phyloP scores from a whole-genome alignment of 495 filamentous ascomycete genomes.

The Talaromyces wortmannii region DNA sequence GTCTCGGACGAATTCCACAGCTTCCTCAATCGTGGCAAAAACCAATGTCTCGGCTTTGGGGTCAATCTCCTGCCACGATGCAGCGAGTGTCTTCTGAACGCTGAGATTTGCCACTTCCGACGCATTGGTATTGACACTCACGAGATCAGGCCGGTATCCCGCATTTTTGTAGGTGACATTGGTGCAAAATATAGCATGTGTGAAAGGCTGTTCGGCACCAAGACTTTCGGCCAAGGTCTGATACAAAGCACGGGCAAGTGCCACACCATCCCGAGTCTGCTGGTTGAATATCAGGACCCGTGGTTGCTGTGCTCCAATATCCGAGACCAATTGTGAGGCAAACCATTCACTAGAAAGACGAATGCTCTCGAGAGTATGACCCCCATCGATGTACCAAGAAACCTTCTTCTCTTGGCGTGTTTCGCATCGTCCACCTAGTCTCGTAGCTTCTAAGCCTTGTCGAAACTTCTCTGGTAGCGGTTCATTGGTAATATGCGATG shows the following conservation, averaged over 20 bases:
- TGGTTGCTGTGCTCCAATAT: slow-evolving; percentile 26
- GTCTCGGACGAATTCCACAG: slow-evolving; percentile 58
- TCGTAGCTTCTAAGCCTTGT: slow-evolving; percentile 65
- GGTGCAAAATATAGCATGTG: slow-evolving; percentile 81
- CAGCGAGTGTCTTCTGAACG: slow-evolving; percentile 67
- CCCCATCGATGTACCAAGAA: slow-evolving; percentile 85
- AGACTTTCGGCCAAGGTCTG: slow-evolving; percentile 54
- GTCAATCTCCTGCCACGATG: slow-evolving; percentile 65
- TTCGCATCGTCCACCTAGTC: slow-evolving; percentile 80
- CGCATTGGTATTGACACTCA: slow-evolving; percentile 66
- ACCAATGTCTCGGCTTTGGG: slow-evolving; percentile 54
- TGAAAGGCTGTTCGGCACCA: slow-evolving; percentile 51
- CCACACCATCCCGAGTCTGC: slow-evolving; percentile 69
- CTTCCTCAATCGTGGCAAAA: slow-evolving; percentile 77
- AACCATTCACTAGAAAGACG: slow-evolving; percentile 79
- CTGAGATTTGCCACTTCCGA: slow-evolving; percentile 59
- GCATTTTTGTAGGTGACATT: slow-evolving; percentile 70
- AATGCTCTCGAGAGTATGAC: slow-evolving; percentile 86
- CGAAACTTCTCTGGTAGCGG: slow-evolving; percentile 60
- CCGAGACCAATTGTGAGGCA: slow-evolving; percentile 40
- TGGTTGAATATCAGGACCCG: slow-evolving; percentile 94
- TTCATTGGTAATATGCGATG: slow-evolving; percentile 37
- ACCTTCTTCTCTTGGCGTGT: slow-evolving; percentile 60
- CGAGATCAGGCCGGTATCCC: slow-evolving; percentile 70
- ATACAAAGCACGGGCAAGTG: slow-evolving; percentile 61